Conservation (phyloP, 2,329 filamentous ascomycete species). For the Eutypa lata region DNA sequence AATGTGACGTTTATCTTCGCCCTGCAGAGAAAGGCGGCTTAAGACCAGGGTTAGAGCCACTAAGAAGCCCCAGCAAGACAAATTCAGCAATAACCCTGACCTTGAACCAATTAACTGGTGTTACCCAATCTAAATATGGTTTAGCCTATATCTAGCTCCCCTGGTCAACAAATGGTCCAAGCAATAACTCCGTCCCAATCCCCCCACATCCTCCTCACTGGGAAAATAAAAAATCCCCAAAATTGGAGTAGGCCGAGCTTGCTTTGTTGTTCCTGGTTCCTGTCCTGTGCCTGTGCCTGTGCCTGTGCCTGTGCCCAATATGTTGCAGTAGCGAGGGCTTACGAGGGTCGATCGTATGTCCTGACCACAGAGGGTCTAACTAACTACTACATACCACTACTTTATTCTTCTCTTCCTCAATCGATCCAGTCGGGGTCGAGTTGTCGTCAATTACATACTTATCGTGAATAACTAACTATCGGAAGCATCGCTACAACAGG, state of each 20-base stretch:
- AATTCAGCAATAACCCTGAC: neutral
- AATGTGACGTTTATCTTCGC: no score
- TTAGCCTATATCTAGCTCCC: neutral
- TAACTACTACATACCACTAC: no score
- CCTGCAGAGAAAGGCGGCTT: neutral
- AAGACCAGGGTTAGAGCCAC: neutral
- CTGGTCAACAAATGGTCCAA: neutral
- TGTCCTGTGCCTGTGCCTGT: neutral
- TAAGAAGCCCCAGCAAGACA: neutral
- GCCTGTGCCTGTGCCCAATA: no score
- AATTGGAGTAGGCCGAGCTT: neutral
- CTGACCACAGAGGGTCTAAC: no score
- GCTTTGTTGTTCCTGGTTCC: neutral
- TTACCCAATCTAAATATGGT: neutral
- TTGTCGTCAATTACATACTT: neutral
- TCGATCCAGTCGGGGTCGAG: neutral
- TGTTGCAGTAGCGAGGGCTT: no score
- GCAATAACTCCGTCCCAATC: neutral
- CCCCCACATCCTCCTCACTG: neutral
- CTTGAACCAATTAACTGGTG: neutral
- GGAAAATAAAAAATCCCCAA: neutral
- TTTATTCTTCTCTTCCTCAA: neutral
- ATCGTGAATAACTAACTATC: neutral
- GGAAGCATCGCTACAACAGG: neutral
- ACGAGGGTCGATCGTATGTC: no score